Evolutionary conservation across 2,329 filamentous ascomycete genomes (phyloP), one percentile per base, ranked within the genome.

Genomic region (Clarireedia monteithiana): DNA sequence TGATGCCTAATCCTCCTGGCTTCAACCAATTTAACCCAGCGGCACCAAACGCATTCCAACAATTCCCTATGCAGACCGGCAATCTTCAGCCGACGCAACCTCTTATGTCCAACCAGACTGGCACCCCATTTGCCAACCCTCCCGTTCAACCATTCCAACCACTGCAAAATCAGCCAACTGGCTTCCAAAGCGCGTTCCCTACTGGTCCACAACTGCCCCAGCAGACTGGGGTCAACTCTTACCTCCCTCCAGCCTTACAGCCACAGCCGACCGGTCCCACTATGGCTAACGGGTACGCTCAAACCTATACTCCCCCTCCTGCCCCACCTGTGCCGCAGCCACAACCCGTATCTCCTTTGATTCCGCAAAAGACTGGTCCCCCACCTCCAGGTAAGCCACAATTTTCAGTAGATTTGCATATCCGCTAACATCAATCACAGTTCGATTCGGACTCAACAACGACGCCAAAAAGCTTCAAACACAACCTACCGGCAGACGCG

Each of bases 401-500:
- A 4, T 20, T 39, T 30, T 6, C 15, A 23, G 6, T 17, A 27
- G 5, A 14, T 46, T 9, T 26, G 20, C 23, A 36, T 10, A 10
- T 34, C 6, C 6, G 24, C 54, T 56, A 39, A 56, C 12, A 15
- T 34, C 6, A 14, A 15, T 27, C 24, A 9, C 14, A 56, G 86
- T 99, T 17, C 83, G 90, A 58, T 99, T 99, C 70, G 94, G 94
- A 40, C 85, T 95, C 38, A 79, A 82, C 56, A 75, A 78, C 27
- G 82, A 84, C 49, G 75, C 83, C 30, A 90, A 91, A 73, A 94
- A 88, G 71, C 74, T 97, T 65, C 79, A 82, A 59, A 84, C 91
- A 30, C 94, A 97, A 74, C 81, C 90, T 27, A 99, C 94, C 6
- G 94, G 94, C 61, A 79, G 88, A 66, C 84, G 88, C 75, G 94